Base-by-base conservation (phyloP, 768 basidiomycete species). In the Mycena filopes region DNA sequence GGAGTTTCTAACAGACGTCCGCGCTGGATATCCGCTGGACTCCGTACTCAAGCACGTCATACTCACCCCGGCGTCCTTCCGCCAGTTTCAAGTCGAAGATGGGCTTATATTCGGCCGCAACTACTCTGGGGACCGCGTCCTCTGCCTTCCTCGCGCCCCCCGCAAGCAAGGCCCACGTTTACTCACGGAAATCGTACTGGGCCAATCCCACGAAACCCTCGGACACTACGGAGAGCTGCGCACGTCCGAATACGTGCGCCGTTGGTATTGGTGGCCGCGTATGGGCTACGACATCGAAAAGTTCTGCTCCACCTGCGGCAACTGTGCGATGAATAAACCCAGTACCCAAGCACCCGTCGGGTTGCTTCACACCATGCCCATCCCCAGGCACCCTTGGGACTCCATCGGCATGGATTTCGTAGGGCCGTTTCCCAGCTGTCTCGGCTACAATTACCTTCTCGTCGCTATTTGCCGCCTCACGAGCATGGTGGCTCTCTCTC, bases 391-490 rank as follows among this genome's bases (percentile, higher is more conserved):
- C 0, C 80, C 78, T 0, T 79, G 75, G 74, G 60, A 70, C 2
- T 70, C 71, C 0, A 75, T 81, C 0, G 73, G 70, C 0, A 76
- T 82, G 28, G 79, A 81, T 63, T 80, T 80, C 42, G 60, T 80
- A 0, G 79, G 73, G 0, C 75, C 73, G 0, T 60, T 81, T 4
- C 79, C 77, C 0, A 1, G 57, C 12, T 71, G 67, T 0, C 25
- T 73, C 0, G 70, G 63, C 1, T 75, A 40, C 28, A 70, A 80
- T 33, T 74, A 58, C 45, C 1, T 58, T n/a, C 6, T 58, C 2
- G 45, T 58, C 1, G 56, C 48, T 2, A 57, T 57, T n/a, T n/a
- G n/a, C n/a, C n/a, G n/a, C n/a, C n/a, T n/a, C n/a, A n/a, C n/a
- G n/a, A n/a, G n/a, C n/a, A 71, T 20, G 48, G 56, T 65, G 0